These are phyloP conservation scores for Colletotrichum neosansevieriae DNA, from an alignment of 2,329 filamentous ascomycete species.

Conservation along the genomic window DNA sequence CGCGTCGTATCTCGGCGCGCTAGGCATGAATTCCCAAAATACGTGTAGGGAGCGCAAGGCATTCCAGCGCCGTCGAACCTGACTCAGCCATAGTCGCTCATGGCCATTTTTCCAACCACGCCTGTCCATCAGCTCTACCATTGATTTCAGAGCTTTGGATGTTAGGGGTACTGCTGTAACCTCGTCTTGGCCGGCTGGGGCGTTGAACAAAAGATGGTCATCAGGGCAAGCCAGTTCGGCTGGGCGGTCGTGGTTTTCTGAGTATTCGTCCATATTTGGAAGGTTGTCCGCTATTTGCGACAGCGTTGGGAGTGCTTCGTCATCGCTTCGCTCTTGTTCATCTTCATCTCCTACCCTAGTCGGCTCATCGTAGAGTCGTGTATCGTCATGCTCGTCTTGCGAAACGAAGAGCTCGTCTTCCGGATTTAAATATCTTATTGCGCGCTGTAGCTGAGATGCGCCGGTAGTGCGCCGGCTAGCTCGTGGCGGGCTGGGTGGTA, in stretches of 20 bases:
- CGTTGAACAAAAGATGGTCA: constrained; percentile 22
- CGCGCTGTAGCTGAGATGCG: neutral
- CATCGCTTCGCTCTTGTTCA: neutral
- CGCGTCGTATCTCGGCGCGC: constrained; percentile 10
- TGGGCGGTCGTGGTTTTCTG: neutral
- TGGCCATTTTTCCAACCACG: constrained; percentile 1
- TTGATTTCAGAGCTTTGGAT: constrained; percentile 12
- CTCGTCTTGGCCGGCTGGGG: constrained; percentile 1
- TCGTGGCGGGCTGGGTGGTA: neutral
- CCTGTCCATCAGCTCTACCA: constrained; percentile 23
- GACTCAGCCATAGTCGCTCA: neutral
- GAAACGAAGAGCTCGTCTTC: constrained; percentile 5
- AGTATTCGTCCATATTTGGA: neutral
- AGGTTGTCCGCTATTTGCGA: neutral
- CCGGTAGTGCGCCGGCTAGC: neutral
- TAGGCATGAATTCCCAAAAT: constrained; percentile 26
- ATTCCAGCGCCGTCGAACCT: constrained; percentile 21
- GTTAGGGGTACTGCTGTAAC: neutral
- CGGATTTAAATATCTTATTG: neutral
- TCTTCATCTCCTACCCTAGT: neutral
- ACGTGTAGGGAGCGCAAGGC: neutral
- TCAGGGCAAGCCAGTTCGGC: constrained; percentile 16
- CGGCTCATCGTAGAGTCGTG: constrained; percentile 26
- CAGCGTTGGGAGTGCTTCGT: neutral
- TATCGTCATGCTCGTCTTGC: constrained; percentile 1